Percentiles rank a stretch among this genome's conserved stretches.
Conservation (phyloP, 2,329 filamentous ascomycete species). For the Chaetomium strumarium region DNA sequence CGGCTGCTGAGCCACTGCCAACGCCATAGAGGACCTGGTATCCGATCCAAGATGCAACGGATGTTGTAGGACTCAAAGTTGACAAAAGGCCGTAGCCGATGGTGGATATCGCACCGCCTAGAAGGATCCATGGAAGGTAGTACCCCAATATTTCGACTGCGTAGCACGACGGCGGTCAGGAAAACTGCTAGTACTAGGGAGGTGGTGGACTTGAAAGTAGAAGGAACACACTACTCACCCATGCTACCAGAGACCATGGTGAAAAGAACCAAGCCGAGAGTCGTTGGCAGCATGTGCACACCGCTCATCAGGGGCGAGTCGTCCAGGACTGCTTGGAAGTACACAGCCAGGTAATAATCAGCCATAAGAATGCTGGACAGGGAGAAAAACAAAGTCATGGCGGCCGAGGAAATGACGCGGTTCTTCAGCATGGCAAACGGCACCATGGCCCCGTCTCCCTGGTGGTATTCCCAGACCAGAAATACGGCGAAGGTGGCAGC, state of each 20-base stretch:
- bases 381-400: conserved; percentile 6
- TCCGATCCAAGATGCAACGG: conserved; percentile 14
- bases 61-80: background rate
- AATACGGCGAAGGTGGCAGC: conserved; percentile 28
- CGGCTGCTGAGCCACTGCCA: conserved; percentile 1
- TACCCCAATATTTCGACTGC: conserved; percentile 4
- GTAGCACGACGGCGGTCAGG: no score
- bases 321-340: conserved; percentile 23
- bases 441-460: conserved; percentile 36
- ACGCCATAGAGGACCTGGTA: conserved; percentile 12
- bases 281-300: conserved; percentile 13
- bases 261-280: background rate
- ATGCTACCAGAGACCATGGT: background rate
- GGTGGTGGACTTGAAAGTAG: no score
- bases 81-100: conserved; percentile 2
- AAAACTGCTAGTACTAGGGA: no score
- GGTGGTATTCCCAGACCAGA: conserved; percentile 31
- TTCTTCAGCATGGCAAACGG: conserved; percentile 19
- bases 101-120: background rate
- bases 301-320: conserved; percentile 22
- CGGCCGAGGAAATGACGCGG: background rate
- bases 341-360: conserved; percentile 21
- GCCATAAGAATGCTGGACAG: conserved; percentile 10
- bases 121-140: conserved; percentile 13
- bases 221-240: no score